Conservation (phyloP, 2,329 filamentous ascomycete genomes). For the Penicillium sp. region DNA sequence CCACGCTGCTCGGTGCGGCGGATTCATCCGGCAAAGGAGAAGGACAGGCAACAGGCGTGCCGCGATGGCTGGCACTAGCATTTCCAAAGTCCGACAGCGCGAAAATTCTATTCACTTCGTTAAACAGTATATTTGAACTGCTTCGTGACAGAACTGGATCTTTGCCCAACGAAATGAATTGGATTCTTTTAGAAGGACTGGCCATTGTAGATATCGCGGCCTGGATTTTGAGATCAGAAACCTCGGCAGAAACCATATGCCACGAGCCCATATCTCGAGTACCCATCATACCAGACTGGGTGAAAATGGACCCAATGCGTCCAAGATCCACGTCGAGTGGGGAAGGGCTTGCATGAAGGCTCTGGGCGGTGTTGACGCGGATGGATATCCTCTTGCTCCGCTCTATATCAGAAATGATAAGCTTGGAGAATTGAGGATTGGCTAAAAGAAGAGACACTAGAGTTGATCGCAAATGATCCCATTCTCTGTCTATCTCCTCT, state of each 20-base stretch:
- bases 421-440: slow-evolving; percentile 53
- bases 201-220: slow-evolving; percentile 68
- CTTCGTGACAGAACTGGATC: slow-evolving; percentile 54
- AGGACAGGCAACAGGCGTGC: slow-evolving; percentile 5
- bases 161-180: slow-evolving; percentile 77
- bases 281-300: slow-evolving; percentile 60
- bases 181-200: slow-evolving; percentile 62
- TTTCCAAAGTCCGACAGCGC: slow-evolving; percentile 68
- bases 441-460: slow-evolving; percentile 63
- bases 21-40: slow-evolving; percentile 24
- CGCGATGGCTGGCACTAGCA: slow-evolving; percentile 41
- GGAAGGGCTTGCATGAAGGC: background rate
- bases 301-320: slow-evolving; percentile 51
- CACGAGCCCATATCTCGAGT: slow-evolving; percentile 53
- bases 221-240: slow-evolving; percentile 55
- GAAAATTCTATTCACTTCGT: slow-evolving; percentile 73
- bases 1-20: slow-evolving; percentile 35
- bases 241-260: slow-evolving; percentile 64
- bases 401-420: slow-evolving; percentile 55
- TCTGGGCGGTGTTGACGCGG: slow-evolving; percentile 6
- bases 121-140: slow-evolving; percentile 62
- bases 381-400: slow-evolving; percentile 36
- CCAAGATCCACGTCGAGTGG: slow-evolving; percentile 21
- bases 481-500: slow-evolving; percentile 55
- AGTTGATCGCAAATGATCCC: slow-evolving; percentile 56